A percentile compares a stretch with the other conserved stretches of the same genome.
phyloP scores from a whole-genome alignment of 495 filamentous ascomycete species.

The Penicillium flavigenum region DNA sequence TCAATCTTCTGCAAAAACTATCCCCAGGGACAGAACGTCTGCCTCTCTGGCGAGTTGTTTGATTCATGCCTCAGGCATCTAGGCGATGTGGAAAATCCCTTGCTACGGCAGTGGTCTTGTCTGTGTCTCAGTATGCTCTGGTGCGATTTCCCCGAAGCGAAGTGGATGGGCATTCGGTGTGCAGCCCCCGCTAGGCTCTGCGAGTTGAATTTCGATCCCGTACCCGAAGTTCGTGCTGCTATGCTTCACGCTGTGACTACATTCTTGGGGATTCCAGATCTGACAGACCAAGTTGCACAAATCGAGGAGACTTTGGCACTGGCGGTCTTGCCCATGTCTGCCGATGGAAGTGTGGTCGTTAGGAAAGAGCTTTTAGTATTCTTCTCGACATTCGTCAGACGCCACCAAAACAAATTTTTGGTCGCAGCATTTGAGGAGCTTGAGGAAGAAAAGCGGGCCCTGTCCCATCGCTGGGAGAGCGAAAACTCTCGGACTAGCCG shows the following conservation, averaged over 20 bases:
- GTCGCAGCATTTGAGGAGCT: conserved; percentile 92
- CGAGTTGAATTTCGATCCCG: conserved; percentile 78
- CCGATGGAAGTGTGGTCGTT: conserved; percentile 89
- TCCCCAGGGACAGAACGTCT: conserved; percentile 84
- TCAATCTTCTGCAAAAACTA: conserved; percentile 96
- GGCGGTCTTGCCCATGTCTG: conserved; percentile 79
- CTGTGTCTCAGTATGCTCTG: conserved; percentile 95
- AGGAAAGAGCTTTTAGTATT: conserved; percentile 91
- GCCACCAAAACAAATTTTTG: conserved; percentile 89
- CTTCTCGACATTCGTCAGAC: conserved; percentile 84
- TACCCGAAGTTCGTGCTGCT: conserved; percentile 92
- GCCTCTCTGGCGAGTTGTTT: conserved; percentile 77
- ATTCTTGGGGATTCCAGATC: conserved; percentile 89
- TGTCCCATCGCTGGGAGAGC: conserved; percentile 47
- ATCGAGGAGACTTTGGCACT: conserved; percentile 88
- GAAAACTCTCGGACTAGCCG: conserved; percentile 23
- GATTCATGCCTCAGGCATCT: conserved; percentile 78
- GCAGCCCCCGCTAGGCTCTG: conserved; percentile 76
- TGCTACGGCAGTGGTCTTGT: conserved; percentile 94
- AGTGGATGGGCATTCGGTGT: conserved; percentile 87
- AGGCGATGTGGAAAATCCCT: conserved; percentile 78
- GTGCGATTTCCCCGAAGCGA: conserved; percentile 85
- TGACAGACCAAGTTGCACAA: conserved; percentile 85
- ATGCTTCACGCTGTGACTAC: conserved; percentile 90
- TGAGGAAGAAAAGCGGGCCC: conserved; percentile 73